A percentile compares a stretch with the other conserved stretches of the same genome.
Conservation (phyloP, 2,329 filamentous ascomycete species). For the Onygenales sp. region DNA sequence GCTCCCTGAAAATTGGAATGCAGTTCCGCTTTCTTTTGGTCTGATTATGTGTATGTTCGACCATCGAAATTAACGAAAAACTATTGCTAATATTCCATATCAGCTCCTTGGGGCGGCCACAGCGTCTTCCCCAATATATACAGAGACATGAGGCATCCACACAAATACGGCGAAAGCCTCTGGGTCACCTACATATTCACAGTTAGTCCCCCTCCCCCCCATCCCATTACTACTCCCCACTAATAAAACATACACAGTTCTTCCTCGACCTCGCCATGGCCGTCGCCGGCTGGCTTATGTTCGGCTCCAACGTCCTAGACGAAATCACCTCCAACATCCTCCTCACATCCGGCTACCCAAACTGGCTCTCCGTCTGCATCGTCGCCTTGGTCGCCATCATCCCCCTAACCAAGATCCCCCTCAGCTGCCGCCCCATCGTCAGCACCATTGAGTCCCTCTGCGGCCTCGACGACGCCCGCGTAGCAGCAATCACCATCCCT, state of each 20-base stretch:
- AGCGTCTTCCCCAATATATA: slow-evolving; percentile 78
- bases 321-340: slow-evolving; percentile 90
- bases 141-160: slow-evolving; percentile 68
- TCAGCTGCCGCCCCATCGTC: slow-evolving; percentile 75
- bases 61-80: slow-evolving; percentile 2
- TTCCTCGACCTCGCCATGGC: slow-evolving; percentile 73
- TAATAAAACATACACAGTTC: slow-evolving; percentile 42
- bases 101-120: slow-evolving; percentile 60
- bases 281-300: slow-evolving; percentile 83
- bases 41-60: slow-evolving; percentile 61
- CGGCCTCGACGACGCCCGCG: slow-evolving; percentile 52
- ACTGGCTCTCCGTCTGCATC: slow-evolving; percentile 64
- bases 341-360: slow-evolving; percentile 62
- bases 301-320: slow-evolving; percentile 77
- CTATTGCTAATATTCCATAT: not conserved
- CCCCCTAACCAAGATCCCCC: slow-evolving; percentile 86
- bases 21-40: slow-evolving; percentile 78
- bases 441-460: slow-evolving; percentile 72
- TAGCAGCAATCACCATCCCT: slow-evolving; percentile 17
- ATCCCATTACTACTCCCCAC: slow-evolving; percentile 7
- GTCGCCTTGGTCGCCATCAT: slow-evolving; percentile 85
- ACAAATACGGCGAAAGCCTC: slow-evolving; percentile 68
- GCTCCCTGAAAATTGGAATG: slow-evolving; percentile 77
- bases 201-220: slow-evolving; percentile 36
- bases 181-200: slow-evolving; percentile 79